Conservation (phyloP, 2,329 filamentous ascomycete genomes). For the Sporothrix dimorphospora region DNA sequence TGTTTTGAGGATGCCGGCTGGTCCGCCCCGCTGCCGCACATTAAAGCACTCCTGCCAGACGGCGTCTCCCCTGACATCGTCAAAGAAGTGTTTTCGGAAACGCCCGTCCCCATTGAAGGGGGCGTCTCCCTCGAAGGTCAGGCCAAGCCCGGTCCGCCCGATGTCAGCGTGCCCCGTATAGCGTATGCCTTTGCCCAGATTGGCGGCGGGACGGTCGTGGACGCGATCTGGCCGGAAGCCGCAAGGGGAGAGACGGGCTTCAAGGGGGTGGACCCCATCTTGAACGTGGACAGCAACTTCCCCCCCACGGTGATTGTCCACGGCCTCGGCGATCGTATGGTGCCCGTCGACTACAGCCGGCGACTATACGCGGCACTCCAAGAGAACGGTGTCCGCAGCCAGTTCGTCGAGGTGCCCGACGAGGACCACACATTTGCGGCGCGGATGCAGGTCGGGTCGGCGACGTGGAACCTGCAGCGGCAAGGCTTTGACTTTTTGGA, state of each 20-base stretch:
- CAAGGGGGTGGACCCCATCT: neutral
- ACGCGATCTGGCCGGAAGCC: neutral
- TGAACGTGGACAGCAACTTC: neutral
- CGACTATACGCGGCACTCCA: neutral
- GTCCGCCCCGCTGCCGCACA: neutral
- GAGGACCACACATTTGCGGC: conserved; percentile 9
- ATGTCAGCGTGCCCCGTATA: neutral
- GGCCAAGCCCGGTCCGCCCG: neutral
- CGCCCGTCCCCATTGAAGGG: neutral
- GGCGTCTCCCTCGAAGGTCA: neutral
- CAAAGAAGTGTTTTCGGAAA: neutral
- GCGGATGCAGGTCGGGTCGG: neutral
- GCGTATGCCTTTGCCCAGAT: neutral
- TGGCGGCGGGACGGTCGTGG: neutral
- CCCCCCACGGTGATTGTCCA: neutral
- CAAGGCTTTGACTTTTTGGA: conserved; percentile 17
- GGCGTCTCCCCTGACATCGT: neutral
- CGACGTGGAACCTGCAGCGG: conserved; percentile 11
- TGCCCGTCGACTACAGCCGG: neutral
- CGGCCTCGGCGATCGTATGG: neutral
- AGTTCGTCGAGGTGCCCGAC: neutral
- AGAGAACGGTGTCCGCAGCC: neutral
- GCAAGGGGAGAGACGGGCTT: neutral
- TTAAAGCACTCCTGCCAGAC: neutral
- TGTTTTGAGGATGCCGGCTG: conserved; percentile 1